Evolutionary conservation across 2,329 filamentous ascomycete species (phyloP).

Genomic region (Orbilia javanica): DNA sequence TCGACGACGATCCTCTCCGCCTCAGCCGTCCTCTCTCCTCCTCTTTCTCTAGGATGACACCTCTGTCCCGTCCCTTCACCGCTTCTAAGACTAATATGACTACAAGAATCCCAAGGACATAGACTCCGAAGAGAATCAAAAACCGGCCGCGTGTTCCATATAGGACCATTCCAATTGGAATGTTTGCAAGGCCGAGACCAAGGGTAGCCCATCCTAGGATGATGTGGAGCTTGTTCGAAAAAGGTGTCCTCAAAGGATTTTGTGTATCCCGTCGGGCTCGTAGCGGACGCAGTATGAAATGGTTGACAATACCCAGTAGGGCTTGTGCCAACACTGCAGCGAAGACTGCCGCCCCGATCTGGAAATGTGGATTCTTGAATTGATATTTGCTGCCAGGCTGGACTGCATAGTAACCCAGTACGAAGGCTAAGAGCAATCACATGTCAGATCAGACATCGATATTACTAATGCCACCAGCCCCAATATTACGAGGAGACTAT

Average conservation of each 20-base stretch:
- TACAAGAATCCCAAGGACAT: slow-evolving; percentile 31
- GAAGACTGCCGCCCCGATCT: slow-evolving; percentile 44
- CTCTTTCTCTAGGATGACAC: slow-evolving; percentile 25
- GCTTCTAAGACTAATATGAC: slow-evolving; percentile 30
- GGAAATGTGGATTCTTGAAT: slow-evolving; percentile 52
- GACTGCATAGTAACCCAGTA: slow-evolving; percentile 50
- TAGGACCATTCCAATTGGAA: slow-evolving; percentile 48
- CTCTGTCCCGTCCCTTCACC: slow-evolving; percentile 46
- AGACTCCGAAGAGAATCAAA: slow-evolving; percentile 36
- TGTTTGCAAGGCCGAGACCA: slow-evolving; percentile 48
- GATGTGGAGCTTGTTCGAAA: slow-evolving; percentile 47
- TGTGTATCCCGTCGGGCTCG: slow-evolving; percentile 21
- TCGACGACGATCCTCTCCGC: slow-evolving; percentile 22
- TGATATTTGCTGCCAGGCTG: slow-evolving; percentile 44
- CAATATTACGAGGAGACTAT: not conserved
- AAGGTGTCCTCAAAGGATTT: slow-evolving; percentile 49
- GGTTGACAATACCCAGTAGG: slow-evolving; percentile 40
- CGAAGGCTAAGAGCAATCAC: slow-evolving; percentile 34
- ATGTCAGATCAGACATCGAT: slow-evolving; percentile 7
- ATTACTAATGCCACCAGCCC: not conserved
- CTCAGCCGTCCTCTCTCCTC: slow-evolving; percentile 24
- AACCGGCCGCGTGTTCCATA: slow-evolving; percentile 37
- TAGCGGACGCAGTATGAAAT: slow-evolving; percentile 39
- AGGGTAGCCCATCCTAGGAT: slow-evolving; percentile 38
- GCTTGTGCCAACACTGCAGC: slow-evolving; percentile 40